Percentiles rank a stretch among this genome's conserved stretches.
Conservation (phyloP, 2,329 filamentous ascomycete species). For the Colletotrichum chlorophyti region DNA sequence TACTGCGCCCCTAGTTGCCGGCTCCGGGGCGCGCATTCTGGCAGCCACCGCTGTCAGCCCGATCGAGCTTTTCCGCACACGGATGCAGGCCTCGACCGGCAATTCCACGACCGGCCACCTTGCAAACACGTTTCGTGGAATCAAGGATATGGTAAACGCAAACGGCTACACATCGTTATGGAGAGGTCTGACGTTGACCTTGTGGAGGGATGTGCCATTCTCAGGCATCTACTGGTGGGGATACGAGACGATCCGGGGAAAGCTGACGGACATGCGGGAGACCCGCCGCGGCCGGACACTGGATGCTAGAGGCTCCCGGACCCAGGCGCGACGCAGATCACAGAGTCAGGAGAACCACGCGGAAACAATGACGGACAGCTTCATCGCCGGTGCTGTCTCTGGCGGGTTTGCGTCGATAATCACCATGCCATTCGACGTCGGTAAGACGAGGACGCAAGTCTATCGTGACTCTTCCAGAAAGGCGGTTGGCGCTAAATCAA, state of each 20-base stretch:
- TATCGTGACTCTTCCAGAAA: constrained; percentile 61
- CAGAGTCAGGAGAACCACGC: constrained; percentile 74
- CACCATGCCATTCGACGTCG: constrained; percentile 96
- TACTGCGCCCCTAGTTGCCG: constrained; percentile 81
- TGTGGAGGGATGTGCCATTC: constrained; percentile 98
- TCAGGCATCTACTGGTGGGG: constrained; percentile 98
- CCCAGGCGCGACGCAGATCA: constrained; percentile 56
- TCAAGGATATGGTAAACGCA: constrained; percentile 78
- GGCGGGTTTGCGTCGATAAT: constrained; percentile 86
- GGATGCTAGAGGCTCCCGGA: constrained; percentile 44
- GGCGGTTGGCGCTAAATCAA: constrained; percentile 39
- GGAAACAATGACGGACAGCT: constrained; percentile 86
- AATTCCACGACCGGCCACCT: constrained; percentile 72
- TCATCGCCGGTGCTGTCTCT: constrained; percentile 82
- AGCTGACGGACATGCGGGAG: constrained; percentile 73
- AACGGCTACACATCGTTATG: constrained; percentile 85
- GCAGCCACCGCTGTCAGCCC: constrained; percentile 87
- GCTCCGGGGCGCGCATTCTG: constrained; percentile 77
- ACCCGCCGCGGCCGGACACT: constrained; percentile 50
- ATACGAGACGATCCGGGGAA: constrained; percentile 83
- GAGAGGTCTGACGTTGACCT: constrained; percentile 86
- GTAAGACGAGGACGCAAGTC: constrained; percentile 93
- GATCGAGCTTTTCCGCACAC: constrained; percentile 91
- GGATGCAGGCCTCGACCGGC: constrained; percentile 80
- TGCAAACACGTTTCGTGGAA: constrained; percentile 75